Conservation (phyloP, 352 stramenopile genomes). For the Globisporangium acanthophoron region DNA sequence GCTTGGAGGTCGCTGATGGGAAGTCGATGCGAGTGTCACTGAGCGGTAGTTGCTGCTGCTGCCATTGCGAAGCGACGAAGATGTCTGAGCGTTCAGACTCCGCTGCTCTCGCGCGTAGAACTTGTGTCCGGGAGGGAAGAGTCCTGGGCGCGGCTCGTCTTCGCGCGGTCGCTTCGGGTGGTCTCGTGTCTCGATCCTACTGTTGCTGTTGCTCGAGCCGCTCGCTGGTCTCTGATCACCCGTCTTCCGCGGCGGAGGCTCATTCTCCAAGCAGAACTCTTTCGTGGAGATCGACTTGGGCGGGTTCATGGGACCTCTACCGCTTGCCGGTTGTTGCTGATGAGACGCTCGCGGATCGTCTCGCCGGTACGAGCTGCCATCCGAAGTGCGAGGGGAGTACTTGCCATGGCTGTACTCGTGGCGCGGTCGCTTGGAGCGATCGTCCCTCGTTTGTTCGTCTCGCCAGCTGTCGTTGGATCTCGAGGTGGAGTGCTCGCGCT, state of each 20-base stretch:
- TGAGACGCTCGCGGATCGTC: not conserved
- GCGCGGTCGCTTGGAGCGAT: constrained; percentile 7
- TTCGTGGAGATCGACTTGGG: constrained; percentile 46
- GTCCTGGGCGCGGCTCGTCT: not conserved
- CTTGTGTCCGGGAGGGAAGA: constrained; percentile 6
- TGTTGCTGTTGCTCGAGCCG: not conserved
- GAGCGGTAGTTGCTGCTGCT: constrained; percentile 5
- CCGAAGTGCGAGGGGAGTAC: constrained; percentile 4
- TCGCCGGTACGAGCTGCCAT: not conserved
- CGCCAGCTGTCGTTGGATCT: not conserved
- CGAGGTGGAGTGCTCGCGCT: constrained; percentile 5
- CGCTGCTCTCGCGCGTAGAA: constrained; percentile 4
- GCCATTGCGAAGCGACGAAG: not conserved
- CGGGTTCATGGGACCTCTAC: not conserved
- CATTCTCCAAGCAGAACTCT: constrained; percentile 48
- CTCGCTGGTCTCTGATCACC: not conserved
- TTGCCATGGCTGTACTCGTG: constrained; percentile 1
- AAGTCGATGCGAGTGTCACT: not conserved
- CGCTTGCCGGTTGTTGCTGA: not conserved
- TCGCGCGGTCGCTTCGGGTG: constrained; percentile 10
- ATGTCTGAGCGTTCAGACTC: not conserved
- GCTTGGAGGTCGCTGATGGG: constrained; percentile 9
- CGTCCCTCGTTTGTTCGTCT: not conserved
- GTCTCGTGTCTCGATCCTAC: not conserved
- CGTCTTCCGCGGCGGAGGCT: constrained; percentile 15